phyloP scores from a whole-genome alignment of 2,329 filamentous ascomycete species.

The Pseudonectria foliicola region DNA sequence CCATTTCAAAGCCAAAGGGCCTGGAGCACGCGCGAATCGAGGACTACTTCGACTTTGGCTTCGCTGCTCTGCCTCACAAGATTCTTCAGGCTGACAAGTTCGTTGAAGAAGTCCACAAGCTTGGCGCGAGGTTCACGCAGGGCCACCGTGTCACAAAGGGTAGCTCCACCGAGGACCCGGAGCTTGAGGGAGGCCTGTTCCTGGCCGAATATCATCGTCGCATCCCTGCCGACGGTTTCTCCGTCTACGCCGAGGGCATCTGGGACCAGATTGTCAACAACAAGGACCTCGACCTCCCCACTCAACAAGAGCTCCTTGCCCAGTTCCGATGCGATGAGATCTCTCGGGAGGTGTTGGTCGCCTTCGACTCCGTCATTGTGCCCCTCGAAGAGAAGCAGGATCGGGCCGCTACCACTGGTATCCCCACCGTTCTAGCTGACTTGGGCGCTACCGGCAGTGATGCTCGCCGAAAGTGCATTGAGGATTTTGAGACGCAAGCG shows the following conservation, averaged over 20 bases:
- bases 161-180: constrained; percentile 58
- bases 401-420: constrained; percentile 65
- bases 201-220: constrained; percentile 90
- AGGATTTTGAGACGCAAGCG: constrained; percentile 83
- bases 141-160: constrained; percentile 66
- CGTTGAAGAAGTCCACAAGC: constrained; percentile 66
- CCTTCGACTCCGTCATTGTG: constrained; percentile 72
- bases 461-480: constrained; percentile 66
- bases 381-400: constrained; percentile 84
- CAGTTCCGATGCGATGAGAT: constrained; percentile 99
- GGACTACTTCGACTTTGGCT: constrained; percentile 98
- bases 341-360: constrained; percentile 74
- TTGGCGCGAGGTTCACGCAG: constrained; percentile 75
- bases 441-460: constrained; percentile 67
- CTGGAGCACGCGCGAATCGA: constrained; percentile 85
- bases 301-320: constrained; percentile 91
- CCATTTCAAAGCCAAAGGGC: constrained; percentile 83
- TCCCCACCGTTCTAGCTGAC: constrained; percentile 62
- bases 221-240: constrained; percentile 96
- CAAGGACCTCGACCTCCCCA: constrained; percentile 94
- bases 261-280: constrained; percentile 99
- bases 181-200: constrained; percentile 74
- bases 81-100: constrained; percentile 93
- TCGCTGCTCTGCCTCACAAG: constrained; percentile 93
- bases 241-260: constrained; percentile 83